Base-by-base conservation (phyloP, 129 eudicot species). In the Apium graveolens region DNA sequence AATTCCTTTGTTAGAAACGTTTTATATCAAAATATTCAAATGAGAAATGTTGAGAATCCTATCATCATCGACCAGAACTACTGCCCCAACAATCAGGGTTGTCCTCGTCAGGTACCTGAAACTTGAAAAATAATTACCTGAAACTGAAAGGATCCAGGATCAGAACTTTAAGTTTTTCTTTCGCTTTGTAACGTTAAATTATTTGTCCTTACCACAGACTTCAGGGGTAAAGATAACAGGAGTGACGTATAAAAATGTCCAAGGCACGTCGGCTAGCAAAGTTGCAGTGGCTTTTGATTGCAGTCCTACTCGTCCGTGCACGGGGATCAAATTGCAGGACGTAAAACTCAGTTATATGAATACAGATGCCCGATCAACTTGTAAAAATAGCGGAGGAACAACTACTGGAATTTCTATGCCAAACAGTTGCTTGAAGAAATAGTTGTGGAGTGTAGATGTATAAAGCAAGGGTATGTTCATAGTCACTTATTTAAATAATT, bases 21-120 rank as follows among this genome's bases (percentile, higher is more conserved):
- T 20, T 81, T 82, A 29, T 93, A 78, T 62, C 83, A 84, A 32
- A 84, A 90, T 80, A 86, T 90, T 27, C 63, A 83, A 38, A 93
- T 93, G 98, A 84, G 48, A 60, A 83, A 86, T 32, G 96, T 93
- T 21, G 83, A 87, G 63, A 90, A 93, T 41, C 97, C 98, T 2
- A 90, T 93, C 32, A 84, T 90, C 55, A 90, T 93, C 29, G 95
- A 93, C 76, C 97, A 89, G 57, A 91, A 86, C 44, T 91, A 91
- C 78, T 89, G 94, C 86, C 97, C 94, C 17, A 62, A 86, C 78
- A 85, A 88, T 68, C 79, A 48, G 80, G 76, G 74, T 32, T 90
- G 92, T 51, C 95, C 96, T 11, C 73, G 76, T 35, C 74, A 89
- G 88, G 92, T 86, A 77, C 70, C 53, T n/a, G n/a, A 48, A 48